These are phyloP conservation scores for Lunasporangiospora selenospora DNA, from an alignment of 192 early-diverging fungal species.

Conservation along the genomic window DNA sequence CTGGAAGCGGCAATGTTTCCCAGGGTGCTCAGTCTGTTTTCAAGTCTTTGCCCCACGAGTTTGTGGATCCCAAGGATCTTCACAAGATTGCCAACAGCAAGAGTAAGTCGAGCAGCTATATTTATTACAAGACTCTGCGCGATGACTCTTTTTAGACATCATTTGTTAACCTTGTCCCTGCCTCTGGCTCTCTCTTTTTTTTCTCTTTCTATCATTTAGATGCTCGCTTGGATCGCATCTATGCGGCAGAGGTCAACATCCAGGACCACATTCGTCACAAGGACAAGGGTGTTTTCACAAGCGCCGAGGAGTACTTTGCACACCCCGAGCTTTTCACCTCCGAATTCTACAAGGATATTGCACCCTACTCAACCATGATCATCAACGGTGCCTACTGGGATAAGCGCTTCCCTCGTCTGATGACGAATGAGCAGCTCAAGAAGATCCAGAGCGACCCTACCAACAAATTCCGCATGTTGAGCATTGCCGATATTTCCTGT, in stretches of 20 bases:
- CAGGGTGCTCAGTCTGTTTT: slow-evolving; percentile 92
- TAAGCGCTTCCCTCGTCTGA: slow-evolving; percentile 79
- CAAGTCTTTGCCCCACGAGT: slow-evolving; percentile 90
- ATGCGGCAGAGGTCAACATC: slow-evolving; percentile 79
- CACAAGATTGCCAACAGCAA: slow-evolving; percentile 60
- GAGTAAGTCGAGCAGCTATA: slow-evolving; percentile 60
- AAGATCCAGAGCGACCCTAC: slow-evolving; percentile 70
- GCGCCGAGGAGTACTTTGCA: slow-evolving; percentile 72
- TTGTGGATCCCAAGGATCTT: slow-evolving; percentile 77
- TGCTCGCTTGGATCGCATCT: slow-evolving; percentile 75
- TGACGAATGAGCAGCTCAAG: slow-evolving; percentile 86
- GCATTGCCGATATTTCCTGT: slow-evolving; percentile 92
- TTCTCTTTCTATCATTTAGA: no score
- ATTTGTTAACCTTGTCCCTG: background rate
- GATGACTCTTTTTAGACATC: background rate
- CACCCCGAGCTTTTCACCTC: slow-evolving; percentile 64
- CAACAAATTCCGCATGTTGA: slow-evolving; percentile 76
- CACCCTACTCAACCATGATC: slow-evolving; percentile 88
- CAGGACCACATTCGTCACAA: slow-evolving; percentile 86
- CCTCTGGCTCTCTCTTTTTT: background rate
- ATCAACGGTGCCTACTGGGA: slow-evolving; percentile 98
- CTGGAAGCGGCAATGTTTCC: slow-evolving; percentile 92
- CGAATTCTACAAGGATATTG: slow-evolving; percentile 65
- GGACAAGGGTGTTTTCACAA: slow-evolving; percentile 63
- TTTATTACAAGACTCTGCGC: background rate